Conservation (phyloP, 2,329 filamentous ascomycete genomes). For the Berkeleyomyces basicola region DNA sequence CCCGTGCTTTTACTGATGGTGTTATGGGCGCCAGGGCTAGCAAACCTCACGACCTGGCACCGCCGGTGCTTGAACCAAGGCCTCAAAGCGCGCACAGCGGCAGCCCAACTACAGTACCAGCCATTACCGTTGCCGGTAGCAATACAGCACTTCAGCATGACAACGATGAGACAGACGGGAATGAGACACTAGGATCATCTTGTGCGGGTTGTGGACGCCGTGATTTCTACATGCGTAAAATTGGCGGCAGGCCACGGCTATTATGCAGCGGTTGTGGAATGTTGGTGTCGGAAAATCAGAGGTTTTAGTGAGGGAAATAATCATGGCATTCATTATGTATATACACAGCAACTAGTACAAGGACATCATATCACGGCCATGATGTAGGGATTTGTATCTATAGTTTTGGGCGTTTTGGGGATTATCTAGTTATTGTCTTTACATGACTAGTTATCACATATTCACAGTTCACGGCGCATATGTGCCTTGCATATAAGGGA, state of each 20-base stretch:
- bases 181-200: background rate
- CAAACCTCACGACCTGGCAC: background rate
- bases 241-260: background rate
- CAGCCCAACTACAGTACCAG: background rate
- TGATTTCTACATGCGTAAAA: conserved; percentile 4
- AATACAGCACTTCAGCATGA: background rate
- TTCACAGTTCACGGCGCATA: too few species aligned
- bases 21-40: background rate
- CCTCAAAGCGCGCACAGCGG: background rate
- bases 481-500: too few species aligned
- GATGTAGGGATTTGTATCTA: too few species aligned
- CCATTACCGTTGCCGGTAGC: background rate
- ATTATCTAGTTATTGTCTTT: too few species aligned
- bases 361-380: too few species aligned
- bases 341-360: too few species aligned
- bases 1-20: background rate
- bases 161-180: background rate
- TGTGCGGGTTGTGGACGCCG: conserved; percentile 7
- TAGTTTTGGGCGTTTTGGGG: too few species aligned
- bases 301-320: background rate
- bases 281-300: background rate
- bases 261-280: conserved; percentile 5
- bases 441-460: too few species aligned
- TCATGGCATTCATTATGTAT: too few species aligned
- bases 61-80: background rate